These are phyloP conservation scores for Lantana camara DNA, from an alignment of 257 asterid genomes.

Conservation along the genomic window DNA sequence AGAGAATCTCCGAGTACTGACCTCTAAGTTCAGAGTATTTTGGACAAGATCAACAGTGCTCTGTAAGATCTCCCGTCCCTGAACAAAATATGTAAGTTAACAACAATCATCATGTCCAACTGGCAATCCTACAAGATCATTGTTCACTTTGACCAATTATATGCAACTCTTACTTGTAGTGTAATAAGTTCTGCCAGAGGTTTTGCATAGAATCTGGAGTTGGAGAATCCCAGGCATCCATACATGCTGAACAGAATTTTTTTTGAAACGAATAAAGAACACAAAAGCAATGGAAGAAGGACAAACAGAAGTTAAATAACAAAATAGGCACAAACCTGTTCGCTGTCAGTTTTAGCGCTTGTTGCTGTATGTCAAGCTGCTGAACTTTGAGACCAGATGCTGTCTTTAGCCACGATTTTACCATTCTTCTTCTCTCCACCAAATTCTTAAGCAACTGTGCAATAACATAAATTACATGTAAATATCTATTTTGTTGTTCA, in stretches of 20 bases:
- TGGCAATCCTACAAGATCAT: conserved; percentile 7
- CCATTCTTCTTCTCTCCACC: conserved; percentile 88
- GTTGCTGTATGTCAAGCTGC: conserved; percentile 95
- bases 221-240: conserved; percentile 96
- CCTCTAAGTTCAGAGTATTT: conserved; percentile 84
- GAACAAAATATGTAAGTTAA: conserved; percentile 37
- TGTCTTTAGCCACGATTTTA: conserved; percentile 69
- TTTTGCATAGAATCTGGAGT: conserved; percentile 95
- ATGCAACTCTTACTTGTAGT: conserved; percentile 59
- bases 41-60: conserved; percentile 96
- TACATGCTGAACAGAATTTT: conserved; percentile 68
- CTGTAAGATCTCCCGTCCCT: conserved; percentile 97
- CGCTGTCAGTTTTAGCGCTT: conserved; percentile 96
- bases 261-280: conserved; percentile 29
- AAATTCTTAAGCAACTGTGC: conserved; percentile 77
- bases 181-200: conserved; percentile 97
- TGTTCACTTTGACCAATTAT: conserved; percentile 19
- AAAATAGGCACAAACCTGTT: conserved; percentile 65
- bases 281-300: conserved; percentile 23
- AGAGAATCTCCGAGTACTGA: conserved; percentile 28
- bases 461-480: conserved; percentile 6
- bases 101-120: conserved; percentile 26
- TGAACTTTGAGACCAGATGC: conserved; percentile 90
- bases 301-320: conserved; percentile 20
- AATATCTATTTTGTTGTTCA: conserved; percentile 10